Base-by-base conservation (phyloP, 768 basidiomycete species). In the Leccinum uliginosum region DNA sequence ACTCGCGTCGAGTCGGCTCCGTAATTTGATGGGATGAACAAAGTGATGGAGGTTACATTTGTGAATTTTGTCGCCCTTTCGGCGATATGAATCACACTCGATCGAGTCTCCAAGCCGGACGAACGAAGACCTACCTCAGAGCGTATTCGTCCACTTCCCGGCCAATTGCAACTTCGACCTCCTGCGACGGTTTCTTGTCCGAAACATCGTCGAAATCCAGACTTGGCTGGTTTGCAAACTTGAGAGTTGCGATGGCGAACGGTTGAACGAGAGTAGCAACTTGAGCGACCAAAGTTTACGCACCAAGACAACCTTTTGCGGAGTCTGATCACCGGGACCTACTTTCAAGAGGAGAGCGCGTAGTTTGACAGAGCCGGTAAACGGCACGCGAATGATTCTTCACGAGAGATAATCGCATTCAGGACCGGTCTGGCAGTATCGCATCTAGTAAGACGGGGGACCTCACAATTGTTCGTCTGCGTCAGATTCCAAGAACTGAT, bases 401-500 rank as follows among this genome's bases (percentile, higher is more conserved):
- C 34, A 51, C n/a, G 26, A 49, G 40, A 55, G 38, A 21, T 21
- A 30, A 30, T 32, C n/a, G 9, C 46, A 34, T 55, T 65, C 52
- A 63, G 53, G 51, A 47, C 11, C 23, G 4, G 40, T 52, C 35
- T 24, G 29, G n/a, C 19, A 27, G 14, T 17, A 43, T 23, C 23
- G 19, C 47, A 53, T 24, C 38, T 38, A 9, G 30, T 26, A 38
- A n/a, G 19, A 54, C 23, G 30, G 29, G n/a, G 27, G 27, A 49
- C 59, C 78, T 64, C 71, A 91, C 91, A 97, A 71, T 71, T 93
- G 89, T 67, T 95, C 93, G 71, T 96, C 94, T 32, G 89, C 88
- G 61, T 97, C 94, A 17, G 91, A 93, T 71, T 93, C 89, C 57
- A 94, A 69, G 59, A 74, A 90, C 93, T 97, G n/a, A 23, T 23